A percentile compares a stretch with the other conserved stretches of the same genome.
Conservation (phyloP, 441 rosid genomes). For the Manihot esculenta region DNA sequence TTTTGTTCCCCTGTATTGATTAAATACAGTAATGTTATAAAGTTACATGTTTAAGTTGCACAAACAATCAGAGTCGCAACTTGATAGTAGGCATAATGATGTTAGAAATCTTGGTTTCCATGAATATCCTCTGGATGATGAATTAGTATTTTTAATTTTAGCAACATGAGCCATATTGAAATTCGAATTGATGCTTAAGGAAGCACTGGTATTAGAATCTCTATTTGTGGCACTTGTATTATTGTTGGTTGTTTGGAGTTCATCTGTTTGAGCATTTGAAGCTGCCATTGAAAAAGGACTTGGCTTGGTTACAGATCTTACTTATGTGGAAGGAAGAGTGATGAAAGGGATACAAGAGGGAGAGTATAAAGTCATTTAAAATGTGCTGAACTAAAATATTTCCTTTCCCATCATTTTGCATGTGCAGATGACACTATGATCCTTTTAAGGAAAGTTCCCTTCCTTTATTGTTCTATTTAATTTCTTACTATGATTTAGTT, state of each 20-base stretch:
- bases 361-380: no score
- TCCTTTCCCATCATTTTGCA: neutral
- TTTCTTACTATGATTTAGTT: neutral
- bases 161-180: neutral
- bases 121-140: neutral
- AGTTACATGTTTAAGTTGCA: no score
- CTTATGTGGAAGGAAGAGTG: neutral
- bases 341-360: neutral
- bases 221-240: neutral
- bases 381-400: neutral
- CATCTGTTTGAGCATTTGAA: neutral
- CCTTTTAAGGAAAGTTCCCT: neutral
- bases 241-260: neutral
- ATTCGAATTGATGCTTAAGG: neutral
- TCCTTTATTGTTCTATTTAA: neutral
- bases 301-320: neutral
- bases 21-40: no score
- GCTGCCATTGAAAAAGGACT: neutral
- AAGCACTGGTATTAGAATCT: neutral
- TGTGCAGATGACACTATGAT: neutral
- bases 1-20: no score
- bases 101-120: neutral
- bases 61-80: neutral
- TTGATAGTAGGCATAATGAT: neutral
- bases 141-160: neutral